Conservation (phyloP, 164 flowering plant genomes). For the Paratinospora sagittata region DNA sequence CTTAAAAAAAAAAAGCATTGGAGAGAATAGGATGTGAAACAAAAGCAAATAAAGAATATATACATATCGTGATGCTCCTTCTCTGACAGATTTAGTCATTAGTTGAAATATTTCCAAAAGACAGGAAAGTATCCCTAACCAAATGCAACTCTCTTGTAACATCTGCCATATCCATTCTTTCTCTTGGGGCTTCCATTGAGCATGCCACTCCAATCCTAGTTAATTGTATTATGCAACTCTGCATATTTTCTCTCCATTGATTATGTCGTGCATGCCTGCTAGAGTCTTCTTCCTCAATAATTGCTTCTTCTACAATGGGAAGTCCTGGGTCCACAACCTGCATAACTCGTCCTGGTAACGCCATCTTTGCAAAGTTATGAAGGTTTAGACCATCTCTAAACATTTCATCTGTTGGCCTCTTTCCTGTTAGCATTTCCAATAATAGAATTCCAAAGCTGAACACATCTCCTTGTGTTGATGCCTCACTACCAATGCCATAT, state of each 20-base stretch:
- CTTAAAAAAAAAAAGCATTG: too few species aligned
- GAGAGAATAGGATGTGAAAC: too few species aligned
- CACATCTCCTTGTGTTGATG: background rate
- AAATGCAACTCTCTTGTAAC: background rate
- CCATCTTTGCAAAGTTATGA: constrained; percentile 8
- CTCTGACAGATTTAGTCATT: too few species aligned
- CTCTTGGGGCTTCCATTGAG: background rate
- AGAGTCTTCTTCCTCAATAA: background rate
- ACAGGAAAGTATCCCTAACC: background rate
- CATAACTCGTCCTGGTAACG: background rate
- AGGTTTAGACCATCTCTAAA: constrained; percentile 11
- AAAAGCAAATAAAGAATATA: too few species aligned
- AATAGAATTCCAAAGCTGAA: constrained; percentile 19
- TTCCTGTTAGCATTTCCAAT: constrained; percentile 21
- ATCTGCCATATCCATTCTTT: constrained; percentile 3
- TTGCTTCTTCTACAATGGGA: background rate
- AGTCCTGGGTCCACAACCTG: background rate
- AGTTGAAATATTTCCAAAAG: too few species aligned
- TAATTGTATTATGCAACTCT: background rate
- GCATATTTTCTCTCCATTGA: background rate
- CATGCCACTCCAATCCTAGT: constrained; percentile 8
- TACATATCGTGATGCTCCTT: too few species aligned
- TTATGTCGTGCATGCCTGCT: background rate
- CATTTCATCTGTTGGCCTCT: constrained; percentile 15
- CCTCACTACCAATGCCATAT: constrained; percentile 18